Base-by-base conservation (phyloP, 78 protist genomes). In the Thecamonas trahens region DNA sequence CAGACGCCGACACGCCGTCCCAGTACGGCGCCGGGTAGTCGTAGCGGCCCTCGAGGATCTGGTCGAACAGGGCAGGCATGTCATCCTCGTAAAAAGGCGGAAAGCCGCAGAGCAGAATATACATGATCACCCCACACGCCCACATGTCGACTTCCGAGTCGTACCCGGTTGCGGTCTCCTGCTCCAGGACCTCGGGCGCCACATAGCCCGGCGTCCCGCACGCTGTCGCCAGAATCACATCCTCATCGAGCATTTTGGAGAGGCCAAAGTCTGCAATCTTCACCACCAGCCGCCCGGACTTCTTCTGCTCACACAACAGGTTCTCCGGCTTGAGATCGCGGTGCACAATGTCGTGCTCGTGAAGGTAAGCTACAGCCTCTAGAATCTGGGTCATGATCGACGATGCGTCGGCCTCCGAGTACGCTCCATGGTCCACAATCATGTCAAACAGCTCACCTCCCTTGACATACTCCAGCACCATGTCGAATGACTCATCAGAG, bases 61-160 rank as follows among this genome's bases (percentile, higher is more conserved):
- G 70, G 76, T 80, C 69, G 63, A 90, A 88, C n/a, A 94, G 76
- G 53, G 59, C 86, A 32, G 87, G 80, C 31, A 79, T 84, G 44
- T 72, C 80, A 26, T 75, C 87, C 29, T 85, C 89, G 55, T 82
- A 85, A 68, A 92, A 92, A 24, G 96, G 96, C 17, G 96, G 89
- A 77, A 82, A 86, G 18, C 95, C 95, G 66, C 89, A 76, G 47
- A 90, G 80, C 50, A 89, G 67, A 17, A 85, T 83, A 83, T 83
- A 86, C 22, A 83, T 53, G 20, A 90, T 74, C 29, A 86, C 91
- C 55, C 95, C 95, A 0, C 83, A 26, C 49, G 79, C 35, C 91
- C 90, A 91, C 58, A 79, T 17, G 68, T 91, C 95, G 17, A 77
- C 88, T 42, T 72, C 75, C 55, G 61, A 78, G 55, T 85, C 90